Conservation (phyloP, 441 rosid species). For the Erysimum cheiri region DNA sequence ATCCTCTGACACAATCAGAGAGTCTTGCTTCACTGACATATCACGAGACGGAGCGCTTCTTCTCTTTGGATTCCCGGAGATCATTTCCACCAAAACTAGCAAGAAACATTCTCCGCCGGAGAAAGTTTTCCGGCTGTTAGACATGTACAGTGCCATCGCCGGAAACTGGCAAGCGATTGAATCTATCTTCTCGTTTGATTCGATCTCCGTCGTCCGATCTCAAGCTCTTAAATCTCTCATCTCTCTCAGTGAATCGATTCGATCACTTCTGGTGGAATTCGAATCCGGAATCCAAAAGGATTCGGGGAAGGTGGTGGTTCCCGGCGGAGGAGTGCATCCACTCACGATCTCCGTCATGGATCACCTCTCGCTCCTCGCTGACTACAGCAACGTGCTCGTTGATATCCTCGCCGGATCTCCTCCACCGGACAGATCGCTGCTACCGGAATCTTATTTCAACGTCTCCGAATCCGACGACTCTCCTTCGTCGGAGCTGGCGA, state of each 20-base stretch:
- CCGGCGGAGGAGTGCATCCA: slow-evolving; percentile 68
- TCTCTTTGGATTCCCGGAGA: slow-evolving; percentile 68
- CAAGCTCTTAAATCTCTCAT: slow-evolving; percentile 66
- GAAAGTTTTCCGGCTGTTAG: slow-evolving; percentile 64
- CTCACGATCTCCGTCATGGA: slow-evolving; percentile 58
- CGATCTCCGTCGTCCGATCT: slow-evolving; percentile 50
- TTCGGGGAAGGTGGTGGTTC: slow-evolving; percentile 52
- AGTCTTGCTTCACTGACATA: slow-evolving; percentile 71
- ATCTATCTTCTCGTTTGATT: slow-evolving; percentile 66
- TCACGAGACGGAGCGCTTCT: slow-evolving; percentile 65
- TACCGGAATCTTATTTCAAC: slow-evolving; percentile 55
- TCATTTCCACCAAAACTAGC: slow-evolving; percentile 45
- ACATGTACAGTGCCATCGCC: slow-evolving; percentile 68
- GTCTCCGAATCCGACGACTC: slow-evolving; percentile 48
- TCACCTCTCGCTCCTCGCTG: slow-evolving; percentile 66
- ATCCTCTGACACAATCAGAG: slow-evolving; percentile 55
- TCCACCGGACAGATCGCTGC: slow-evolving; percentile 50
- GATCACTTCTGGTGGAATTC: slow-evolving; percentile 49
- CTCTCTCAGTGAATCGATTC: slow-evolving; percentile 58
- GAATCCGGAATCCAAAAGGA: slow-evolving; percentile 65
- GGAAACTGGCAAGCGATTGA: slow-evolving; percentile 69
- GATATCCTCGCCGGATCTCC: slow-evolving; percentile 69
- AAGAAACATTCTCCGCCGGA: slow-evolving; percentile 57
- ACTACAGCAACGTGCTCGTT: slow-evolving; percentile 63
- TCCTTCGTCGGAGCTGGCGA: slow-evolving; percentile 49